These are phyloP conservation scores for Curvularia eragrostidis DNA, from an alignment of 2,329 filamentous ascomycete genomes.

Conservation along the genomic window DNA sequence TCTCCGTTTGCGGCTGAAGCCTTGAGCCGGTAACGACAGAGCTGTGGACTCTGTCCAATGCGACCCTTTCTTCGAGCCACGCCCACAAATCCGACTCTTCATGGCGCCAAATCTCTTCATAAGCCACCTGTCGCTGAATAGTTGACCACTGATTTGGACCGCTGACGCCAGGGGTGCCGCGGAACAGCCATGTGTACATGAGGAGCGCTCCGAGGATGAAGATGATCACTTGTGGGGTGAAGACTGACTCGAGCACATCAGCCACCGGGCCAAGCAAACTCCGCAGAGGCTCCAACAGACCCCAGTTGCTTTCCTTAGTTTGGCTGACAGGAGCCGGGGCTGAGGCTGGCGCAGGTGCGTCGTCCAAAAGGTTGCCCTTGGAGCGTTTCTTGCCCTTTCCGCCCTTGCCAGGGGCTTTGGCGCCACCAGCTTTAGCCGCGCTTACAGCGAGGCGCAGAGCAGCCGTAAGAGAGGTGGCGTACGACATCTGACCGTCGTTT, in stretches of 20 bases:
- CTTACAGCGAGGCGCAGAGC: constrained; percentile 76
- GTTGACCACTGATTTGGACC: constrained; percentile 47
- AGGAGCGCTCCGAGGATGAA: constrained; percentile 69
- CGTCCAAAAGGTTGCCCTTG: constrained; percentile 61
- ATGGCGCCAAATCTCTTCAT: constrained; percentile 89
- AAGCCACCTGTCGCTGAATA: constrained; percentile 77
- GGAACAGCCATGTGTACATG: constrained; percentile 46
- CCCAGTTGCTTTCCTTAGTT: constrained; percentile 65
- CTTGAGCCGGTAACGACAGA: constrained; percentile 30
- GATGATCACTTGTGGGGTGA: constrained; percentile 80
- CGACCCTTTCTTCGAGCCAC: constrained; percentile 87
- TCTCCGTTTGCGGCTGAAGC: constrained; percentile 45
- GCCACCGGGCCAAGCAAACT: constrained; percentile 72
- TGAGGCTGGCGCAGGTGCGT: constrained; percentile 49
- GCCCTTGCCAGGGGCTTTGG: constrained; percentile 58
- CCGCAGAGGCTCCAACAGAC: constrained; percentile 79
- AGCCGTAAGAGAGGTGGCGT: constrained; percentile 80
- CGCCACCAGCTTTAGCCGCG: constrained; percentile 62
- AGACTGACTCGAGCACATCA: constrained; percentile 72
- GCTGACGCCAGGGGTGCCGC: constrained; percentile 35
- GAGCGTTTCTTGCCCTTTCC: constrained; percentile 61
- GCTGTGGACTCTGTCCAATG: constrained; percentile 64
- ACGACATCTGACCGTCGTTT: constrained; percentile 84
- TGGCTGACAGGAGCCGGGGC: constrained; percentile 34
- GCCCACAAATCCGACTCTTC: constrained; percentile 92